Evolutionary conservation across 2,329 filamentous ascomycete genomes (phyloP).

Genomic region (Teratosphaeria nubilosa): DNA sequence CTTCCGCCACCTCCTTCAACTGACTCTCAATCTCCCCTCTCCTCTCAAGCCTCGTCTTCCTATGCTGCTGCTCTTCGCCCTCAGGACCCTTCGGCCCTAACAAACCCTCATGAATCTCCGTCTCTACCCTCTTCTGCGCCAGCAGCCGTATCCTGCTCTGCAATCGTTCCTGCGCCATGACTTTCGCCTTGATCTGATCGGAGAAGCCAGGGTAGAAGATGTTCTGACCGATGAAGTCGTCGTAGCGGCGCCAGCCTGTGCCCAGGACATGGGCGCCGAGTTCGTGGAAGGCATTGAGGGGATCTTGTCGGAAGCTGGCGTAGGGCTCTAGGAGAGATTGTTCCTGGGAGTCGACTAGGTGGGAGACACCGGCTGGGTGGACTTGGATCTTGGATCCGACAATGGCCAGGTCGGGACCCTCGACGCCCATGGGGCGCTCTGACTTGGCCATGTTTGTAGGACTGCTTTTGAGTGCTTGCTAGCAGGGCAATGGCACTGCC

Average conservation of each 20-base stretch:
- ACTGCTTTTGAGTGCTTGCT: too few species aligned
- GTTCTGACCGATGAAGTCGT: slow-evolving; percentile 78
- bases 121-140: slow-evolving; percentile 60
- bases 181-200: slow-evolving; percentile 73
- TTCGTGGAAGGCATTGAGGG: slow-evolving; percentile 77
- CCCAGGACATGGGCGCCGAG: slow-evolving; percentile 88
- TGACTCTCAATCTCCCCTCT: slow-evolving; percentile 53
- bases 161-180: slow-evolving; percentile 67
- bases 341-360: slow-evolving; percentile 32
- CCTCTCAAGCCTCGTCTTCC: slow-evolving; percentile 35
- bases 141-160: slow-evolving; percentile 65
- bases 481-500: too few species aligned
- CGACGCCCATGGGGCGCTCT: too few species aligned
- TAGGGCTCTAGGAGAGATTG: slow-evolving; percentile 70
- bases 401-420: slow-evolving; percentile 34
- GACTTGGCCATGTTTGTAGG: too few species aligned
- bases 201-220: slow-evolving; percentile 89
- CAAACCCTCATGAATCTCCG: slow-evolving; percentile 68
- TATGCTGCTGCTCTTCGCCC: slow-evolving; percentile 45
- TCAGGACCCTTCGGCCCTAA: slow-evolving; percentile 42
- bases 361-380: slow-evolving; percentile 28
- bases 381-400: slow-evolving; percentile 35
- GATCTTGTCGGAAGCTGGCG: slow-evolving; percentile 69
- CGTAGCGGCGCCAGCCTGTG: slow-evolving; percentile 90
- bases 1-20: slow-evolving; percentile 70